A percentile compares a stretch with the other conserved stretches of the same genome.
These are phyloP conservation scores for Trametes coccinea DNA, from an alignment of 768 basidiomycete species.

Conservation along the genomic window DNA sequence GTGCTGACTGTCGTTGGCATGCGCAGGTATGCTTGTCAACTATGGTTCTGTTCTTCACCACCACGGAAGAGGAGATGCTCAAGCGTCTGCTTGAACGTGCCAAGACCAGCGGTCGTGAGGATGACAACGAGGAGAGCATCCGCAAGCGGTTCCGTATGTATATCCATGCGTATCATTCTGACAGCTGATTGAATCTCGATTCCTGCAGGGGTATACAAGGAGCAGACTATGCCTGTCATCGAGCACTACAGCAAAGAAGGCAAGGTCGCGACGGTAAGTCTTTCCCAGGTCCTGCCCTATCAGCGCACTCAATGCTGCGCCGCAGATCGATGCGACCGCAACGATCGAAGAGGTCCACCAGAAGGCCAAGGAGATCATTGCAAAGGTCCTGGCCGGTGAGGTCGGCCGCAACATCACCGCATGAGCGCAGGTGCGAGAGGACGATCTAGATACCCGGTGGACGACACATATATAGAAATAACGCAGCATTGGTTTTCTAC, in stretches of 20 bases:
- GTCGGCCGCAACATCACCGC: conserved; percentile 28
- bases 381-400: conserved; percentile 43
- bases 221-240: conserved; percentile 92
- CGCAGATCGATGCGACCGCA: conserved; percentile 68
- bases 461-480: conserved; percentile 12
- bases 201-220: conserved; percentile 72
- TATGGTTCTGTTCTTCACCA: conserved; percentile 82
- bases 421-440: conserved; percentile 6
- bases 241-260: conserved; percentile 64
- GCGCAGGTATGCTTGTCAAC: conserved; percentile 76
- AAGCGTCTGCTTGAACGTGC: conserved; percentile 83
- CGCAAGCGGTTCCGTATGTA: conserved; percentile 91
- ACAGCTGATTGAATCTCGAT: not conserved
- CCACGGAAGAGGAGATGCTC: conserved; percentile 87
- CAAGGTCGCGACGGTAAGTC: conserved; percentile 79
- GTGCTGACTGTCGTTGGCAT: not conserved
- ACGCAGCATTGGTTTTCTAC: conserved; percentile 6
- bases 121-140: conserved; percentile 94
- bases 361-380: conserved; percentile 55
- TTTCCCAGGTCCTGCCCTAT: not conserved
- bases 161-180: not conserved
- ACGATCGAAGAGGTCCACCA: conserved; percentile 72
- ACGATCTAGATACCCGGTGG: conserved; percentile 18
- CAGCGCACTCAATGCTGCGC: not conserved
- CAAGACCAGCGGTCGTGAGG: conserved; percentile 93